These are phyloP conservation scores for Tylopilus felleus DNA, from an alignment of 768 basidiomycete species.

Conservation along the genomic window DNA sequence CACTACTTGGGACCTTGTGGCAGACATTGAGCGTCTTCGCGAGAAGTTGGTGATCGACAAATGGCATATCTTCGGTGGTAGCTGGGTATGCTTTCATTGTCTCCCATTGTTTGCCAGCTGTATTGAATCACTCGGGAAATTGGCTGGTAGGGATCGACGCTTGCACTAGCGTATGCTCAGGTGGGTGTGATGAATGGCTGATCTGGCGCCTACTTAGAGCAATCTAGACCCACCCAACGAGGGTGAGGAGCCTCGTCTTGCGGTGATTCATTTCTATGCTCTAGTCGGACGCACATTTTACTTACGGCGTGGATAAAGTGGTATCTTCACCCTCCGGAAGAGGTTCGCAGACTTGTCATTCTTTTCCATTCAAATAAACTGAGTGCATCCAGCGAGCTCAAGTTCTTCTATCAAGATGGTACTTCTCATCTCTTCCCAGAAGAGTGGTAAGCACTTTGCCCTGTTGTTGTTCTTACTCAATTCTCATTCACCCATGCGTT, in stretches of 20 bases:
- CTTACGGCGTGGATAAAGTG: slow-evolving; percentile 41
- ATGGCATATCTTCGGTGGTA: slow-evolving; percentile 95
- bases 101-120: neutral
- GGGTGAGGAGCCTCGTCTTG: slow-evolving; percentile 74
- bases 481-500: neutral
- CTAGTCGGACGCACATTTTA: neutral
- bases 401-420: slow-evolving; percentile 92
- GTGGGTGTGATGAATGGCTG: slow-evolving; percentile 32
- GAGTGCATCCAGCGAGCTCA: slow-evolving; percentile 54
- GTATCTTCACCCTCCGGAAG: slow-evolving; percentile 85
- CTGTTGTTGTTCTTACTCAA: neutral
- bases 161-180: slow-evolving; percentile 84
- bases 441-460: slow-evolving; percentile 59
- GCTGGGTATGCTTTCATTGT: slow-evolving; percentile 63
- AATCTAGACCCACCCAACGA: slow-evolving; percentile 69
- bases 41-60: slow-evolving; percentile 72
- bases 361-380: neutral
- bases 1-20: slow-evolving; percentile 92
- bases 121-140: neutral
- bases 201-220: neutral
- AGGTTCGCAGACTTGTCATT: slow-evolving; percentile 40
- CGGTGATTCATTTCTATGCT: slow-evolving; percentile 42
- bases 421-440: slow-evolving; percentile 81
- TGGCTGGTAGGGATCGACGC: slow-evolving; percentile 67
- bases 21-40: slow-evolving; percentile 82